A percentile compares a stretch with the other conserved stretches of the same genome.
Conservation (phyloP, 306 rosid genomes). For the Ormosia semicastrata region DNA sequence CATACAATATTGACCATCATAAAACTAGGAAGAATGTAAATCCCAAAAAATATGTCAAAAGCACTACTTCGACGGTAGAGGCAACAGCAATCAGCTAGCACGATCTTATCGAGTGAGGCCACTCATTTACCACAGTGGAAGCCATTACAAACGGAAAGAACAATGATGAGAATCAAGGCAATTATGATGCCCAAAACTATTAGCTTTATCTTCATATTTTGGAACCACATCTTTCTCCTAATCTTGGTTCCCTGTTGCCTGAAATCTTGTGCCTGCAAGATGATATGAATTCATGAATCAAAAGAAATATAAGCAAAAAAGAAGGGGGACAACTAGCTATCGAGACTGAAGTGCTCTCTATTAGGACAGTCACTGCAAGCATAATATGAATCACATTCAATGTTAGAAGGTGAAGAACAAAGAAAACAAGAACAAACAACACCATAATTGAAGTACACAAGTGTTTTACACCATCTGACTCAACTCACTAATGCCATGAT, state of each 20-base stretch:
- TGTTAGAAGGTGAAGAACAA: neutral
- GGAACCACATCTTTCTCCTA: conserved; percentile 92
- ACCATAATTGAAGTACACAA: neutral
- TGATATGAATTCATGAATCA: conserved; percentile 2
- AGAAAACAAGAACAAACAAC: neutral
- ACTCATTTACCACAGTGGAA: conserved; percentile 61
- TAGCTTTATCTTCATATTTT: conserved; percentile 91
- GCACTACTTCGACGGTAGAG: conserved; percentile 8
- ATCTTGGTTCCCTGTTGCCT: conserved; percentile 91
- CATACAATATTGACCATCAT: conserved; percentile 29
- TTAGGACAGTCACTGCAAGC: neutral
- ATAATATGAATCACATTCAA: neutral
- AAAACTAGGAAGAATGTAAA: conserved; percentile 29
- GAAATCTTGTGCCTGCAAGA: conserved; percentile 84
- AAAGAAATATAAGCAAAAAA: neutral
- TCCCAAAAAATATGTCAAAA: conserved; percentile 24
- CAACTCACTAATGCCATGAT: neutral
- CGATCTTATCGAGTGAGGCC: neutral
- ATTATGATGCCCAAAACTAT: conserved; percentile 74
- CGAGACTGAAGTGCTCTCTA: neutral
- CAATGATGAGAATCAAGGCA: conserved; percentile 69
- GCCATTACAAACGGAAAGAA: conserved; percentile 73
- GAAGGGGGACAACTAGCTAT: neutral
- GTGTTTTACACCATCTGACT: neutral
- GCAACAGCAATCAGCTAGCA: conserved; percentile 21